Percentiles rank a stretch among this genome's conserved stretches.
These are phyloP conservation scores for Pilaira anomala DNA, from an alignment of 192 early-diverging fungal genomes.

Conservation along the genomic window DNA sequence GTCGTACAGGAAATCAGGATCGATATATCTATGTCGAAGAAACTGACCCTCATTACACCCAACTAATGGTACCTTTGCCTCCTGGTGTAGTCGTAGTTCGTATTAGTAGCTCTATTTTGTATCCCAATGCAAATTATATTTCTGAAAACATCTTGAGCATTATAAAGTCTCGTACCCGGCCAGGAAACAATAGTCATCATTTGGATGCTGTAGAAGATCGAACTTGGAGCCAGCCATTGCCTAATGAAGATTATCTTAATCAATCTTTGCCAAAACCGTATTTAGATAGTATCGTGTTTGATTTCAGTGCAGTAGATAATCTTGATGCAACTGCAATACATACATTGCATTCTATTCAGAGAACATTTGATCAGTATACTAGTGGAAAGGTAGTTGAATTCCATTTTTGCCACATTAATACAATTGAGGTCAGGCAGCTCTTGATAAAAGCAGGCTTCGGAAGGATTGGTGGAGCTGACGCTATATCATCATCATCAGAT, in stretches of 20 bases:
- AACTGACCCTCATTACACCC: slow-evolving; percentile 15
- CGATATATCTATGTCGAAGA: slow-evolving; percentile 30
- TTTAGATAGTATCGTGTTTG: slow-evolving; percentile 74
- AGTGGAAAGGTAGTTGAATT: slow-evolving; percentile 19
- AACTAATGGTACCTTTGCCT: slow-evolving; percentile 21
- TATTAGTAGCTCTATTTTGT: slow-evolving; percentile 62
- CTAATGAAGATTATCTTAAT: background rate
- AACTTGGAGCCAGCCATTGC: slow-evolving; percentile 11
- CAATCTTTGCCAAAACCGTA: slow-evolving; percentile 36
- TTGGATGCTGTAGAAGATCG: slow-evolving; percentile 8
- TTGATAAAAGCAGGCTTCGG: no score
- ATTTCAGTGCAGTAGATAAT: slow-evolving; percentile 72
- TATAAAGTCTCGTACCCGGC: slow-evolving; percentile 14
- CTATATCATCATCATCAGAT: no score
- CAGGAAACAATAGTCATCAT: slow-evolving; percentile 6
- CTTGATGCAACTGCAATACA: slow-evolving; percentile 83
- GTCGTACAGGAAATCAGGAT: background rate
- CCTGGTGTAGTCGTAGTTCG: slow-evolving; percentile 72
- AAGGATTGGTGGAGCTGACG: no score
- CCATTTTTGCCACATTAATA: slow-evolving; percentile 15
- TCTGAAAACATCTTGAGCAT: slow-evolving; percentile 44
- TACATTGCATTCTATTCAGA: slow-evolving; percentile 56
- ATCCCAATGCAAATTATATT: slow-evolving; percentile 66
- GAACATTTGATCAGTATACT: slow-evolving; percentile 12
- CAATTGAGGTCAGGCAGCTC: no score